Evolutionary conservation across 1,284 basidiomycete genomes (phyloP).

Genomic region (Chondrostereum purpureum): DNA sequence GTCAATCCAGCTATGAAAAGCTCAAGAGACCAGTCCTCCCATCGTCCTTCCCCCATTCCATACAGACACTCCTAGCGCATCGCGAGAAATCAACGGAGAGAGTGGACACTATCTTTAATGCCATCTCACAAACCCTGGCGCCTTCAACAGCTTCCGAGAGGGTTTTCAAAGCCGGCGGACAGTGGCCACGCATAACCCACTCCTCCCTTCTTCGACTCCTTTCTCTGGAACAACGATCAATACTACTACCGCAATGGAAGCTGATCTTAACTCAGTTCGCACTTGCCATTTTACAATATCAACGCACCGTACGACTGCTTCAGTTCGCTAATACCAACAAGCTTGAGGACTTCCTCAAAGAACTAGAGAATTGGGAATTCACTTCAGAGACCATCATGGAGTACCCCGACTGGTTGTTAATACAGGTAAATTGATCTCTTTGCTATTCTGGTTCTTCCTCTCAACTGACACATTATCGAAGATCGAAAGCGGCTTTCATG

Average conservation of each 20-base stretch:
- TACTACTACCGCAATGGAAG: conserved; percentile 21
- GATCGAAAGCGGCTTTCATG: conserved; percentile 36
- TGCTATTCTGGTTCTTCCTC: too few species aligned
- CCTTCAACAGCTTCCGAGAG: not conserved
- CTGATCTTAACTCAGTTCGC: conserved; percentile 21
- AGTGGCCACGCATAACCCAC: conserved; percentile 22
- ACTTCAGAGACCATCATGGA: conserved; percentile 14
- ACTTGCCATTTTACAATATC: conserved; percentile 23
- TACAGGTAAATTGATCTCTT: conserved; percentile 31
- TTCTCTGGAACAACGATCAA: conserved; percentile 13
- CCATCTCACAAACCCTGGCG: not conserved
- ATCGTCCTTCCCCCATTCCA: not conserved
- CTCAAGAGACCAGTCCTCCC: not conserved
- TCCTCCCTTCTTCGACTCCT: conserved; percentile 20
- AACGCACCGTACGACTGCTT: conserved; percentile 28
- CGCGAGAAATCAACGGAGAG: not conserved
- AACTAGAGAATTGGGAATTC: conserved; percentile 23
- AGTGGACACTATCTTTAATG: not conserved
- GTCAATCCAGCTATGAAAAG: not conserved
- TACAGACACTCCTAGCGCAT: not conserved
- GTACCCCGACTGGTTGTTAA: conserved; percentile 38
- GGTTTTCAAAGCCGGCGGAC: not conserved
- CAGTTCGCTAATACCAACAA: conserved; percentile 11
- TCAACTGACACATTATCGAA: conserved; percentile 18
- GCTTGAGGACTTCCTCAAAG: conserved; percentile 28